These are phyloP conservation scores for Beauveria brongniartii DNA, from an alignment of 2,329 filamentous ascomycete genomes.

Conservation along the genomic window DNA sequence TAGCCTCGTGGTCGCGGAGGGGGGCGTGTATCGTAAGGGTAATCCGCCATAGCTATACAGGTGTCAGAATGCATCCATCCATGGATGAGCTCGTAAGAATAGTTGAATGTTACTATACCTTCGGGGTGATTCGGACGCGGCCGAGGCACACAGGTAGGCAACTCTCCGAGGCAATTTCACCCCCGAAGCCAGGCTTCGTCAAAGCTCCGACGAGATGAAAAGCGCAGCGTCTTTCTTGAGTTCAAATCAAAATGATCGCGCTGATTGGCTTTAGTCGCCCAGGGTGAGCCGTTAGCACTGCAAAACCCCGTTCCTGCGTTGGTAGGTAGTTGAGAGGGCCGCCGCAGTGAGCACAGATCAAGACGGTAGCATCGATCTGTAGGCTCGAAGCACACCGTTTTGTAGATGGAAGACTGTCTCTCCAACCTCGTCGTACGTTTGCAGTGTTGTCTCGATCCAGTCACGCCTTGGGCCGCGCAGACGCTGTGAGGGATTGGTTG, in stretches of 20 bases:
- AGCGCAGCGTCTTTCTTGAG: neutral
- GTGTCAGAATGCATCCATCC: neutral
- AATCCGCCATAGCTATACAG: slow-evolving; percentile 45
- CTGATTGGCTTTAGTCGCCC: neutral
- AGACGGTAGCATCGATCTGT: neutral
- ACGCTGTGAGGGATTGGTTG: slow-evolving; percentile 1
- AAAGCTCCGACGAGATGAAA: neutral
- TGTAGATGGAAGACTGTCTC: neutral
- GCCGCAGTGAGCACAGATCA: neutral
- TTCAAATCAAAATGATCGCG: neutral
- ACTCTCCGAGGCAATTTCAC: slow-evolving; percentile 3
- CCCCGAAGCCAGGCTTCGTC: neutral
- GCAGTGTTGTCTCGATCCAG: neutral
- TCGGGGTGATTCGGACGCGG: neutral
- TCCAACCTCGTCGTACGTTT: neutral
- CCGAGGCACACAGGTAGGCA: neutral
- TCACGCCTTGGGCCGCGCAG: neutral
- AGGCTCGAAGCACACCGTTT: neutral
- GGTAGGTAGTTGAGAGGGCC: neutral
- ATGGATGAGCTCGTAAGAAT: neutral
- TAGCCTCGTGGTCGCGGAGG: slow-evolving; percentile 40
- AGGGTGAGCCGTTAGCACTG: neutral
- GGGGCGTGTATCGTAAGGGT: slow-evolving; percentile 43
- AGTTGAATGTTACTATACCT: neutral
- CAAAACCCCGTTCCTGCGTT: neutral